phyloP scores from a whole-genome alignment of 345 rosid species.

The Chamaenerion angustifolium region DNA sequence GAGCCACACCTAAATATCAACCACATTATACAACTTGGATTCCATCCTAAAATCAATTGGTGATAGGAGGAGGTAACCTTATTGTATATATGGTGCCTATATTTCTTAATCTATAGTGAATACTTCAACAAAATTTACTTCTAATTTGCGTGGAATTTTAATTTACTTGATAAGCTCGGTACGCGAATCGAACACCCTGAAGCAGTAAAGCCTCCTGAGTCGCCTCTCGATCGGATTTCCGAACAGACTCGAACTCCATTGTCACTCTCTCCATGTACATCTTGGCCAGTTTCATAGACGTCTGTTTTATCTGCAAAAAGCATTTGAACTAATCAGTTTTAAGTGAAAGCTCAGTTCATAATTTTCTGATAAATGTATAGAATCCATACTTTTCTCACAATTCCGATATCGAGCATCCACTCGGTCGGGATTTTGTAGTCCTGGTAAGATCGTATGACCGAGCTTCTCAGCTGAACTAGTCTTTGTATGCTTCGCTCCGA shows the following conservation, averaged over 20 bases:
- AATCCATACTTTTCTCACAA: slow-evolving; percentile 37
- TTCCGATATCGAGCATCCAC: slow-evolving; percentile 88
- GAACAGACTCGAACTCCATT: slow-evolving; percentile 44
- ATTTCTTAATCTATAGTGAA: too few relatives aligned
- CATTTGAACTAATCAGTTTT: too few relatives aligned
- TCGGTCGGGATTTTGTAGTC: slow-evolving; percentile 59
- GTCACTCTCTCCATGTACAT: slow-evolving; percentile 70
- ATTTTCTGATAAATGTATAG: background rate
- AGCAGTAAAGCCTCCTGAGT: slow-evolving; percentile 63
- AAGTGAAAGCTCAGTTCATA: background rate
- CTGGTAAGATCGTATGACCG: slow-evolving; percentile 43
- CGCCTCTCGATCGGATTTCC: slow-evolving; percentile 45
- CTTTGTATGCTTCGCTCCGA: slow-evolving; percentile 59
- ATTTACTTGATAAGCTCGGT: slow-evolving; percentile 72
- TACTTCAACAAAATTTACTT: too few relatives aligned
- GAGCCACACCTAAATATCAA: too few relatives aligned
- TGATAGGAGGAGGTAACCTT: too few relatives aligned
- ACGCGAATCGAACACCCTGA: slow-evolving; percentile 71
- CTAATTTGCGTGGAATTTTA: too few relatives aligned
- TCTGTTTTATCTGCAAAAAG: slow-evolving; percentile 54
- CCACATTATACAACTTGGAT: too few relatives aligned
- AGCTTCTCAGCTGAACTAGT: slow-evolving; percentile 41
- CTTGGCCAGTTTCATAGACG: slow-evolving; percentile 58
- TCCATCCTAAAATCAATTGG: too few relatives aligned
- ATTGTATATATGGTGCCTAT: too few relatives aligned